Percentiles rank a stretch among this genome's conserved stretches.
Conservation (phyloP, 495 filamentous ascomycete genomes). For the Rostrohypoxylon terebratum region DNA sequence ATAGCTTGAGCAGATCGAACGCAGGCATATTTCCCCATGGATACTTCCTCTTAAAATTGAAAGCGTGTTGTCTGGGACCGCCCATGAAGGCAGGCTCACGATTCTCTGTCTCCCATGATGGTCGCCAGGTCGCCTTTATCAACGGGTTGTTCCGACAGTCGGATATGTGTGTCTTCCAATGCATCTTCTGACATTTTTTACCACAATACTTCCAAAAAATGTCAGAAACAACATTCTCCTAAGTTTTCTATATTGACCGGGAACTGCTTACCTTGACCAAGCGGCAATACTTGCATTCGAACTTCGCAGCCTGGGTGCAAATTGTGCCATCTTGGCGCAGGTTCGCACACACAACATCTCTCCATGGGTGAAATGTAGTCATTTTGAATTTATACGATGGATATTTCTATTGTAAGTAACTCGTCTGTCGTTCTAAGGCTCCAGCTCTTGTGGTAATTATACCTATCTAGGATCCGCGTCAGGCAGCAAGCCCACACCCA, state of each 20-base stretch:
- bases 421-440: background rate
- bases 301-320: background rate
- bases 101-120: conserved; percentile 22
- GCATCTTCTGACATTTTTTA: conserved; percentile 17
- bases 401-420: background rate
- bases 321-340: background rate
- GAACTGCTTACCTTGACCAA: conserved; percentile 21
- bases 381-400: background rate
- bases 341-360: background rate
- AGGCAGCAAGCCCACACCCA: background rate
- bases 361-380: background rate
- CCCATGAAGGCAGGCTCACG: conserved; percentile 23
- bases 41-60: conserved; percentile 46
- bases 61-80: background rate
- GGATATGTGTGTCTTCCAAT: conserved; percentile 25
- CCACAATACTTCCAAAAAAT: conserved; percentile 20
- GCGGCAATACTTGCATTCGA: conserved; percentile 8
- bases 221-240: conserved; percentile 1
- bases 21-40: conserved; percentile 63
- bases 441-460: background rate
- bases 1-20: conserved; percentile 56
- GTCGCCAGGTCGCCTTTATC: conserved; percentile 21
- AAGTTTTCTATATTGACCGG: background rate
- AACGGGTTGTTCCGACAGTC: conserved; percentile 31
- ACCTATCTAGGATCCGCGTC: background rate